Percentiles rank a stretch among this genome's conserved stretches.
Evolutionary conservation across 2,329 filamentous ascomycete genomes (phyloP).

Genomic region (Fusarium neocosmosporiellum): DNA sequence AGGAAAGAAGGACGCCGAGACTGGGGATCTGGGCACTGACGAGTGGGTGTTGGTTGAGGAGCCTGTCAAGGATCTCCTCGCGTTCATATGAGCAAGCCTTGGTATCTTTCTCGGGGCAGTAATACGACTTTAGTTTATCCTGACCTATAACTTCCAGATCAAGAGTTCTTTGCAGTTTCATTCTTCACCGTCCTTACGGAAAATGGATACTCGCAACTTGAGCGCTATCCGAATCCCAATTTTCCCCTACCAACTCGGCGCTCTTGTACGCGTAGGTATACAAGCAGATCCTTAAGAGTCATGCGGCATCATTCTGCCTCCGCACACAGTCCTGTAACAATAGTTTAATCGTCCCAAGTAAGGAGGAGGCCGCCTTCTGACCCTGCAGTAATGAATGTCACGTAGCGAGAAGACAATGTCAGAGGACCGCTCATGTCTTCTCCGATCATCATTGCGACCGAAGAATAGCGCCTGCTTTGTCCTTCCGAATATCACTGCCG

Average conservation of each 20-base stretch:
- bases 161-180: background rate
- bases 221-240: background rate
- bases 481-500: constrained; percentile 11
- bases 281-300: background rate
- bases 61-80: background rate
- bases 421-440: background rate
- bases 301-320: background rate
- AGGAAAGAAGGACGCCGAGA: background rate
- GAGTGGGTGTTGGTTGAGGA: constrained; percentile 30
- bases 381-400: too few relatives aligned
- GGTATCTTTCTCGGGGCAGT: background rate
- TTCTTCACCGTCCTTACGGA: background rate
- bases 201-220: background rate
- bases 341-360: too few relatives aligned
- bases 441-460: background rate
- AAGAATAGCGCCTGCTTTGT: background rate
- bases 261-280: background rate
- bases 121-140: background rate
- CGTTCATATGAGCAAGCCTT: background rate
- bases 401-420: too few relatives aligned
- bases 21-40: background rate
- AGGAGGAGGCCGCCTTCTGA: too few relatives aligned
- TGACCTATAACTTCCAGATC: background rate
- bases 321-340: background rate
- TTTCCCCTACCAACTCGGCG: background rate